Percentiles rank a stretch among this genome's conserved stretches.
Conservation (phyloP, 1,284 basidiomycete species). For the Microbotryomycetes sp. region DNA sequence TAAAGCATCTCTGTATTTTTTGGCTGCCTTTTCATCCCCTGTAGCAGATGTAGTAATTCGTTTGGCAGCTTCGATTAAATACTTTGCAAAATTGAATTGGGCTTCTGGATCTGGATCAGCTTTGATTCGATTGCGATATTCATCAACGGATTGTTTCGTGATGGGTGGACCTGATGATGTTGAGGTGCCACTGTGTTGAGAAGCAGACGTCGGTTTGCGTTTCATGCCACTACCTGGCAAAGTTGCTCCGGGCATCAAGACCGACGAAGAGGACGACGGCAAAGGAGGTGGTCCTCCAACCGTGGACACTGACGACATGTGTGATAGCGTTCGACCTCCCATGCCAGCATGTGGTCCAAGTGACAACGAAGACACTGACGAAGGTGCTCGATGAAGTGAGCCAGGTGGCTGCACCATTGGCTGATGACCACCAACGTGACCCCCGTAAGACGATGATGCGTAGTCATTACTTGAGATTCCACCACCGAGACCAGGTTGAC, state of each 20-base stretch:
- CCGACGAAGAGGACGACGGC: conserved; percentile 17
- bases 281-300: conserved; percentile 6
- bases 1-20: conserved; percentile 81
- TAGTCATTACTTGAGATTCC: background rate
- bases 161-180: conserved; percentile 25
- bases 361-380: conserved; percentile 18
- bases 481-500: conserved; percentile 22
- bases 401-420: no score
- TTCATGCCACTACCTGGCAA: conserved; percentile 4
- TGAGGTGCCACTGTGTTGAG: background rate
- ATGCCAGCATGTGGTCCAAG: conserved; percentile 5
- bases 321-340: background rate
- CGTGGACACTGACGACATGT: background rate
- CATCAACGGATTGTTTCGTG: conserved; percentile 90
- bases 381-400: conserved; percentile 18
- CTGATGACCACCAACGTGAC: no score
- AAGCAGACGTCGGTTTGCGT: conserved; percentile 16
- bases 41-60: conserved; percentile 47
- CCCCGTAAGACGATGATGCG: background rate
- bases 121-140: conserved; percentile 94
- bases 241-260: conserved; percentile 14
- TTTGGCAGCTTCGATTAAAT: conserved; percentile 98
- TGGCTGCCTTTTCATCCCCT: conserved; percentile 39
- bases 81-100: conserved; percentile 96
- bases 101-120: conserved; percentile 96